Conservation (phyloP, 345 rosid species). For the Ricinus communis region DNA sequence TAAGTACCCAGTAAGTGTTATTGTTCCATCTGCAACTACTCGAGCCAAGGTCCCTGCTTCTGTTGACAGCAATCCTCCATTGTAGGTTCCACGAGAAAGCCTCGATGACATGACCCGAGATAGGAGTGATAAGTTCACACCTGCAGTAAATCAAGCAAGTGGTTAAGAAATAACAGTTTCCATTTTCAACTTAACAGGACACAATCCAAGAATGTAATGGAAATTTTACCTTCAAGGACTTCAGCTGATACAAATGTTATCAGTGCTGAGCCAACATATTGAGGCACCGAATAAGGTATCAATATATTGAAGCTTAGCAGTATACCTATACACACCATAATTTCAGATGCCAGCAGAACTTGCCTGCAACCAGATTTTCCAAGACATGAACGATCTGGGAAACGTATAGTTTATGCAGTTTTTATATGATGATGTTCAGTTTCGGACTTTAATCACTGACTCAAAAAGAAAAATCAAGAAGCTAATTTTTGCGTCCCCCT, state of each 20-base stretch:
- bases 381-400: neutral
- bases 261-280: slow-evolving; percentile 49
- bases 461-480: too few relatives aligned
- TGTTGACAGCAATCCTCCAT: slow-evolving; percentile 60
- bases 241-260: slow-evolving; percentile 56
- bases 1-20: slow-evolving; percentile 48
- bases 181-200: too few relatives aligned
- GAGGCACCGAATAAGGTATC: slow-evolving; percentile 49
- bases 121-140: slow-evolving; percentile 55
- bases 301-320: slow-evolving; percentile 46
- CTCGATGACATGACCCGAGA: slow-evolving; percentile 62
- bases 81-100: slow-evolving; percentile 55
- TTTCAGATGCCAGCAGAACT: slow-evolving; percentile 84
- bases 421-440: too few relatives aligned
- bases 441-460: neutral
- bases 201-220: too few relatives aligned
- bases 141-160: slow-evolving; percentile 23
- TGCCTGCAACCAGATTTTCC: slow-evolving; percentile 56
- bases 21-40: slow-evolving; percentile 62
- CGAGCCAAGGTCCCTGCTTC: slow-evolving; percentile 64
- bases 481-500: neutral
- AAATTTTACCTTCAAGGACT: slow-evolving; percentile 53
- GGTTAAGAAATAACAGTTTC: neutral
- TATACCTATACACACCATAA: slow-evolving; percentile 51
- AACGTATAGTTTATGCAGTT: neutral